A percentile compares a stretch with the other conserved stretches of the same genome.
Conservation (phyloP, 257 asterid genomes). For the Scutellaria galericulata region DNA sequence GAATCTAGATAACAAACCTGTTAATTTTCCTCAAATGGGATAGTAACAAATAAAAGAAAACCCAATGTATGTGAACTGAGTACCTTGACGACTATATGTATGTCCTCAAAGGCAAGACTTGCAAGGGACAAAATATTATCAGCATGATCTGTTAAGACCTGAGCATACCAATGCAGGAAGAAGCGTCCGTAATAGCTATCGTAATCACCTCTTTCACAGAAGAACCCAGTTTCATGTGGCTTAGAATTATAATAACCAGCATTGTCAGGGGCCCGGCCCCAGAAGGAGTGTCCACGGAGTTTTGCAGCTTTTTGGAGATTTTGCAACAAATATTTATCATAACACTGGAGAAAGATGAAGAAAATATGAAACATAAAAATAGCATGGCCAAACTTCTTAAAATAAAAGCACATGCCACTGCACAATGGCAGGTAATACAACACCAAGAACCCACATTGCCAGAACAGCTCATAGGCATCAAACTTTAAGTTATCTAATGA, state of each 20-base stretch:
- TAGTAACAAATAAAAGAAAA: background rate
- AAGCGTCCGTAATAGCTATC: conserved; percentile 73
- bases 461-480: conserved; percentile 8
- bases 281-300: conserved; percentile 64
- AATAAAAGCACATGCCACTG: background rate
- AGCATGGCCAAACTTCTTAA: background rate
- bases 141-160: conserved; percentile 65
- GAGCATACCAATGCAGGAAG: conserved; percentile 69
- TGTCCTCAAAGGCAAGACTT: conserved; percentile 63
- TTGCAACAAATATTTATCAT: conserved; percentile 62
- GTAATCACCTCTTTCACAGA: conserved; percentile 72
- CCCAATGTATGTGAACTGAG: background rate
- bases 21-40: conserved; percentile 23
- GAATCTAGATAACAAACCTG: conserved; percentile 50
- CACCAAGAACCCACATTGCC: background rate
- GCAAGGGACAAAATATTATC: conserved; percentile 68
- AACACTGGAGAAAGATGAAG: conserved; percentile 53
- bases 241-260: conserved; percentile 70
- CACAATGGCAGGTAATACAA: too few species aligned
- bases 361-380: conserved; percentile 5
- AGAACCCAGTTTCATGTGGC: conserved; percentile 78
- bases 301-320: conserved; percentile 69
- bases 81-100: conserved; percentile 66
- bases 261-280: conserved; percentile 75
- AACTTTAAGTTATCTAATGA: background rate